A percentile compares a stretch with the other conserved stretches of the same genome.
Conservation (phyloP, 768 basidiomycete genomes). For the Panellus pusillus region DNA sequence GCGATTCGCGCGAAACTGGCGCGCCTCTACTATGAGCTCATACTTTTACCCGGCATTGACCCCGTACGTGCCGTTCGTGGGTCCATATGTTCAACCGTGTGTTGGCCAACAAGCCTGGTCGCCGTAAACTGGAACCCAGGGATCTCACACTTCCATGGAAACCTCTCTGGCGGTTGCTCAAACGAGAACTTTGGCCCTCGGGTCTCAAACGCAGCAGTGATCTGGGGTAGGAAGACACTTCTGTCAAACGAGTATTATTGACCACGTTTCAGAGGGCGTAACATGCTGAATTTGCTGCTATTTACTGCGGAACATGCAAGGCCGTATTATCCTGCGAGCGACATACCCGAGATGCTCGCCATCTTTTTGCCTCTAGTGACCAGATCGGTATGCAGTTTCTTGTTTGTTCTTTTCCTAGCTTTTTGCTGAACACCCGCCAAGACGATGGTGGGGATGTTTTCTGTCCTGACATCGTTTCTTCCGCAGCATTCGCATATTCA, state of each 20-base stretch:
- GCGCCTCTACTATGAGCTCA: constrained; percentile 77
- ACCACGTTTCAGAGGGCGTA: constrained; percentile 42
- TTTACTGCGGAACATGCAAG: constrained; percentile 74
- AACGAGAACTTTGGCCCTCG: constrained; percentile 77
- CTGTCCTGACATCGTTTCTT: constrained; percentile 75
- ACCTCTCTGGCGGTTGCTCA: constrained; percentile 72
- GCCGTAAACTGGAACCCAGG: constrained; percentile 62
- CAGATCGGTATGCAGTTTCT: constrained; percentile 53
- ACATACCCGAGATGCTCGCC: constrained; percentile 70
- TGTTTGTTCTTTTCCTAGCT: not conserved
- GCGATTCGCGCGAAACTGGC: constrained; percentile 71
- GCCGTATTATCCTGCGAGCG: constrained; percentile 63
- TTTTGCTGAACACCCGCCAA: constrained; percentile 27
- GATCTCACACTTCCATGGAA: constrained; percentile 75
- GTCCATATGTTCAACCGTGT: constrained; percentile 76
- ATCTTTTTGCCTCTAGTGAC: constrained; percentile 72
- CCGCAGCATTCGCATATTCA: constrained; percentile 60
- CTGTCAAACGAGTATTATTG: constrained; percentile 3
- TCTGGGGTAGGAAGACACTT: constrained; percentile 44
- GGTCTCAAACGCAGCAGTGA: constrained; percentile 51
- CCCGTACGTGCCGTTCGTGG: constrained; percentile 72
- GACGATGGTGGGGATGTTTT: constrained; percentile 71
- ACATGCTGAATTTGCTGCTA: constrained; percentile 68
- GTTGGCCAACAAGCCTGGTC: constrained; percentile 65
- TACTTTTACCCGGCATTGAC: constrained; percentile 73